Base-by-base conservation (phyloP, 768 basidiomycete genomes). In the Lactifluus volemus region DNA sequence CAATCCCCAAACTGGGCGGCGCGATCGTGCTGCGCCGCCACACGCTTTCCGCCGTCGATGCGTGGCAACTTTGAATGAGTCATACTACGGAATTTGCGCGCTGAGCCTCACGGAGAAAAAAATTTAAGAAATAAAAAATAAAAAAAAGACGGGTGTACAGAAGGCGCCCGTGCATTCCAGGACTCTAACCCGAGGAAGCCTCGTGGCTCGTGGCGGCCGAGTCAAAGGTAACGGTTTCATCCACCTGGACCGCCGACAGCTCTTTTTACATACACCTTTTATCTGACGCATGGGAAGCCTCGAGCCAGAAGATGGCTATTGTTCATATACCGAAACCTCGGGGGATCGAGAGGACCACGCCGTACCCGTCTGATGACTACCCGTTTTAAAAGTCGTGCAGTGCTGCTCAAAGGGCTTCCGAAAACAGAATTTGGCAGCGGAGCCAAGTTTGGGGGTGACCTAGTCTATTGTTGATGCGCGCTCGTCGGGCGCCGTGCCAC, bases 401-500 rank as follows among this genome's bases (percentile, higher is more conserved):
- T 39, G 45, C 19, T 38, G 48, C 3, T 38, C 30, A 30, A 4
- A 25, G 25, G 25, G 3, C 41, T 48, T 47, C 60, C 60, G 17
- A 53, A 61, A 25, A n/a, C 55, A 56, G 60, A 17, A 61, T 61
- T 52, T 57, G 60, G 55, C 50, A 56, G 8, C 19, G 29, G 44
- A 36, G 34, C 39, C 41, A 38, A 48, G 15, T 25, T 39, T 44
- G 15, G 21, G n/a, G 53, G 15, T 50, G 17, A 44, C 48, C 29
- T 50, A 53, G 50, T 45, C 52, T 45, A 49, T 47, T 34, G 56
- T 55, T 61, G 60, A 57, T 61, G 60, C 60, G 55, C 55, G 50
- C 60, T 57, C 60, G 39, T 44, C 60, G 55, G 60, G 19, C 32
- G 6, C 32, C 19, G 29, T 41, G 8, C 10, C 8, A 21, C 25